Evolutionary conservation across 768 basidiomycete species (phyloP).

Genomic region (Daedaleopsis sinensis): DNA sequence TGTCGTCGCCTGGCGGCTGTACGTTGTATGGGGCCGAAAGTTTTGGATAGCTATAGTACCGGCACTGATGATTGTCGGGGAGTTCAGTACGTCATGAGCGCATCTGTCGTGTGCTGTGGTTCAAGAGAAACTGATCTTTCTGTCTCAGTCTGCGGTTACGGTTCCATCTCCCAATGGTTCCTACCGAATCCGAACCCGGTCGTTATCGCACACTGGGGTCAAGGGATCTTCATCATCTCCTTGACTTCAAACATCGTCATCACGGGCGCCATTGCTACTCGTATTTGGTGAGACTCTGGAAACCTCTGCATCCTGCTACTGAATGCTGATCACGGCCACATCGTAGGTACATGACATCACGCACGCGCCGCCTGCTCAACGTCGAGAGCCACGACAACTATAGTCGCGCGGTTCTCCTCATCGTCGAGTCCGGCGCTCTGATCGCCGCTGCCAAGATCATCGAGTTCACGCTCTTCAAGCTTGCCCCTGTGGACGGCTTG

Average conservation of each 20-base stretch:
- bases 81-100: conserved; percentile 1
- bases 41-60: conserved; percentile 6
- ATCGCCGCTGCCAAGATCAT: conserved; percentile 15
- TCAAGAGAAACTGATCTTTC: background rate
- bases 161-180: conserved; percentile 3
- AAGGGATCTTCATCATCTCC: conserved; percentile 11
- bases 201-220: conserved; percentile 4
- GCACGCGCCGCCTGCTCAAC: background rate
- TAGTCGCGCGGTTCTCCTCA: conserved; percentile 10
- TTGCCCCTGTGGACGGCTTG: conserved; percentile 6
- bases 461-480: conserved; percentile 17
- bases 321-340: background rate
- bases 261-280: conserved; percentile 5
- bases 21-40: conserved; percentile 10
- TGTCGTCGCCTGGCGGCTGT: conserved; percentile 15
- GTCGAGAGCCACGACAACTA: background rate
- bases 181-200: background rate
- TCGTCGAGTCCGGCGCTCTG: conserved; percentile 18
- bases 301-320: background rate
- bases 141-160: conserved; percentile 10
- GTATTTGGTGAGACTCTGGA: conserved; percentile 11
- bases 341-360: background rate
- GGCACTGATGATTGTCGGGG: background rate
- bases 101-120: background rate
- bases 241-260: conserved; percentile 14